Evolutionary conservation across 257 asterid genomes (phyloP), one percentile per base, ranked within the genome.

Genomic region (Rubia yunnanensis): DNA sequence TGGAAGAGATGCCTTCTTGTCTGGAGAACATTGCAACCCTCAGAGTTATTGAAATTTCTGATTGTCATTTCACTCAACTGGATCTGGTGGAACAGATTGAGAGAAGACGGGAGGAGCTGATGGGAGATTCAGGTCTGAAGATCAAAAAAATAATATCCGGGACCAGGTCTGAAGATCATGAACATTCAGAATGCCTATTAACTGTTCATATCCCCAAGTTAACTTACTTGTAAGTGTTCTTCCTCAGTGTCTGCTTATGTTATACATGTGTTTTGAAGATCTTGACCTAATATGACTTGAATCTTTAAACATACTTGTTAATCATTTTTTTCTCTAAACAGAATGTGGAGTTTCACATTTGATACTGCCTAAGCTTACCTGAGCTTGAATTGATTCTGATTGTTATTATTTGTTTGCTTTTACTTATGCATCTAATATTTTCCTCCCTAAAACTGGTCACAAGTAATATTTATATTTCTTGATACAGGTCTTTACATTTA

Each of bases 201-300:
- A n/a, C n/a, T n/a, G 96, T 91, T 67, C 96, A 90, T 64, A 86
- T 94, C 64, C 92, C 96, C 22, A 88, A 86, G 67, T 70, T 94
- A 77, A 90, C 96, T 81, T 88, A 90, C 87, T 80, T 94, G 97
- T 90, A 78, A 82, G 94, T 84, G 62, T 74, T 60, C 71, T 61
- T 27, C 64, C 10, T 57, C 30, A 2, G 24, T 48, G 24, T 10
- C 35, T 7, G n/a, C 54, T 50, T 63, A 65, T 1, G 24, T 24
- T 34, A 48, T 52, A 7, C 44, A 39, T n/a, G 55, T 53, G 26
- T 10, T 31, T 44, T n/a, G 30, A 26, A 52, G 18, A 49, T 54
- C 57, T 38, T 32, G 26, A 52, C 60, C 35, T 22, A 9, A 3
- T 54, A 54, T 54, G 32, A 13, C 24, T 22, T 20, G 58, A 52